Conservation (phyloP, 345 rosid genomes). For the Adansonia digitata region DNA sequence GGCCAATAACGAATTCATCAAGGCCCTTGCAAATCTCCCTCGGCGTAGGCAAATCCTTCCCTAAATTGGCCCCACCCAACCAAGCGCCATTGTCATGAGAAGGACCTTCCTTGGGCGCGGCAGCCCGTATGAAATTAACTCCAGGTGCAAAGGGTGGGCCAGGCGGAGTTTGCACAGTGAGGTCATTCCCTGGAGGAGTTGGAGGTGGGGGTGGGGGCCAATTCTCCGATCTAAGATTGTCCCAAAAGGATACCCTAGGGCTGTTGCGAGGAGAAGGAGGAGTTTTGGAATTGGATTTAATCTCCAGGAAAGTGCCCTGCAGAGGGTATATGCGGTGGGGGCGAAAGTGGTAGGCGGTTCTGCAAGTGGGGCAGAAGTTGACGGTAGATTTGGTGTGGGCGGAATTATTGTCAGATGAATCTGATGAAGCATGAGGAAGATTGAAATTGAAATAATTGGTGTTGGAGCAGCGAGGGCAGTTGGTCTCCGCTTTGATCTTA, state of each 20-base stretch:
- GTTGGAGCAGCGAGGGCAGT: constrained; percentile 80
- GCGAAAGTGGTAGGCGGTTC: constrained; percentile 66
- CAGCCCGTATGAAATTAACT: constrained; percentile 46
- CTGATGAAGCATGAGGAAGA: constrained; percentile 18
- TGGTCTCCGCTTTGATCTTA: constrained; percentile 77
- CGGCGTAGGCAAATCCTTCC: constrained; percentile 87
- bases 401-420: constrained; percentile 11
- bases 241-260: constrained; percentile 67
- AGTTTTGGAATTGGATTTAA: constrained; percentile 20
- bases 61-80: constrained; percentile 89
- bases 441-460: constrained; percentile 41
- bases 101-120: constrained; percentile 26
- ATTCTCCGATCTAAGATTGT: constrained; percentile 62
- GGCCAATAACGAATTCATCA: constrained; percentile 86
- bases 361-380: constrained; percentile 84
- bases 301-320: constrained; percentile 88
- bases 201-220: constrained; percentile 54
- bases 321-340: constrained; percentile 46
- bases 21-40: constrained; percentile 85
- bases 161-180: constrained; percentile 61
- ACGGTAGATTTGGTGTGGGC: constrained; percentile 18
- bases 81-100: constrained; percentile 24
- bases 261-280: constrained; percentile 22
- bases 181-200: constrained; percentile 40
- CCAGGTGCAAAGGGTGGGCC: constrained; percentile 74